Evolutionary conservation across 1,284 basidiomycete species (phyloP).

Genomic region (Ganoderma sinense): DNA sequence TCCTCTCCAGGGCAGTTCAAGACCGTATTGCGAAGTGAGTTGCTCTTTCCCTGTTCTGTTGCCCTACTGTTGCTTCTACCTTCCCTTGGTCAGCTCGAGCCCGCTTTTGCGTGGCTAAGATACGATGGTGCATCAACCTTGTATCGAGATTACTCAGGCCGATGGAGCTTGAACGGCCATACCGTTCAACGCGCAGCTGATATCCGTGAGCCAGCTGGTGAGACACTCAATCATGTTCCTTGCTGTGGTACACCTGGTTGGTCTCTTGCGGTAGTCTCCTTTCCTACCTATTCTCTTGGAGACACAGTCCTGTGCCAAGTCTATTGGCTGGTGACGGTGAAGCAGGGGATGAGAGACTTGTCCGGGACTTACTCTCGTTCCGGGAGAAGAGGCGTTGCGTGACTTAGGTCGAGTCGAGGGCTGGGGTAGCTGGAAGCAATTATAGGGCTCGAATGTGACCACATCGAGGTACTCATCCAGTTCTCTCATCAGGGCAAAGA

Average conservation of each 20-base stretch:
- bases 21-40: conserved; percentile 93
- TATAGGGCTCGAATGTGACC: not conserved
- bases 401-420: not conserved
- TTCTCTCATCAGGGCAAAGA: conserved; percentile 76
- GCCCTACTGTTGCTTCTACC: conserved; percentile 59
- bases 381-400: not conserved
- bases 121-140: too few species aligned
- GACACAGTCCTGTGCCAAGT: not conserved
- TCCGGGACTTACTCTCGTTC: not conserved
- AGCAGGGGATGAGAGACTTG: not conserved
- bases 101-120: conserved; percentile 9
- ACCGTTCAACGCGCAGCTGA: not conserved
- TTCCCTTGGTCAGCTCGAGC: conserved; percentile 42
- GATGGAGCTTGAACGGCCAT: not conserved
- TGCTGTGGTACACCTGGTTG: not conserved
- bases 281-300: not conserved
- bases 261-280: not conserved
- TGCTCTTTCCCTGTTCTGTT: conserved; percentile 29
- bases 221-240: conserved; percentile 4
- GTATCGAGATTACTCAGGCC: not conserved
- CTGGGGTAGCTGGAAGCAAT: conserved; percentile 1
- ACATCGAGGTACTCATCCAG: conserved; percentile 51
- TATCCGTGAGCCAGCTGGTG: conserved; percentile 1
- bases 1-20: conserved; percentile 66
- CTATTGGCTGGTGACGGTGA: not conserved